Base-by-base conservation (phyloP, 768 basidiomycete species). In the Glaciozyma antarctica region DNA sequence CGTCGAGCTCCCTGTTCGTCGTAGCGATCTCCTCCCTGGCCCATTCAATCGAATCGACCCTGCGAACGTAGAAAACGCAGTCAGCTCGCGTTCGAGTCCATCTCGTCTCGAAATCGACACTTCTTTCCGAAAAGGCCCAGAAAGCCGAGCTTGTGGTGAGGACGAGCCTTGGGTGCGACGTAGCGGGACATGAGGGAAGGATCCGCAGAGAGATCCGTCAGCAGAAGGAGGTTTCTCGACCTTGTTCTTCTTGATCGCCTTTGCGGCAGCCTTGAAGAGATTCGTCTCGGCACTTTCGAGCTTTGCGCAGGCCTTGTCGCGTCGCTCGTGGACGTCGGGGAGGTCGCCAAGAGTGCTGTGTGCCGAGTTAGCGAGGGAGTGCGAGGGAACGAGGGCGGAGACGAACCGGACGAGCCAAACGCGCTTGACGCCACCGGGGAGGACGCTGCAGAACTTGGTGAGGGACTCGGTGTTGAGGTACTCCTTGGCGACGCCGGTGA, bases 41-140 rank as follows among this genome's bases (percentile, higher is more conserved):
- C 91, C 92, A 95, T 3, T 91, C 86, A 74, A 98, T 91, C 4
- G 88, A 83, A 78, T 98, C 95, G 21, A 97, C 92, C 30, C 57
- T 58, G 41, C 38, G 43, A 45, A 7, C 12, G 9, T 6, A 6
- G 21, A 21, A 17, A 34, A n/a, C 21, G n/a, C 34, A 41, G 38
- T 13, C n/a, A n/a, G 17, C 9, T 15, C 15, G 6, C 1, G 15
- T 24, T 38, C 4, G 53, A 15, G 13, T 34, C 10, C 22, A 22
- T 15, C 8, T 10, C 7, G 9, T 3, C 9, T 1, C 22, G 10
- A 17, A 21, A 3, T 15, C 41, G 26, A 13, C 43, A 58, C 76
- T 94, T 88, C 75, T 89, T 76, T 12, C 95, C 95, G 5, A 84
- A 78, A 30, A 94, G 79, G 0, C 82, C 82, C 55, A 83, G 74